These are phyloP conservation scores for Madurella fahalii DNA, from an alignment of 2,329 filamentous ascomycete genomes.

Conservation along the genomic window DNA sequence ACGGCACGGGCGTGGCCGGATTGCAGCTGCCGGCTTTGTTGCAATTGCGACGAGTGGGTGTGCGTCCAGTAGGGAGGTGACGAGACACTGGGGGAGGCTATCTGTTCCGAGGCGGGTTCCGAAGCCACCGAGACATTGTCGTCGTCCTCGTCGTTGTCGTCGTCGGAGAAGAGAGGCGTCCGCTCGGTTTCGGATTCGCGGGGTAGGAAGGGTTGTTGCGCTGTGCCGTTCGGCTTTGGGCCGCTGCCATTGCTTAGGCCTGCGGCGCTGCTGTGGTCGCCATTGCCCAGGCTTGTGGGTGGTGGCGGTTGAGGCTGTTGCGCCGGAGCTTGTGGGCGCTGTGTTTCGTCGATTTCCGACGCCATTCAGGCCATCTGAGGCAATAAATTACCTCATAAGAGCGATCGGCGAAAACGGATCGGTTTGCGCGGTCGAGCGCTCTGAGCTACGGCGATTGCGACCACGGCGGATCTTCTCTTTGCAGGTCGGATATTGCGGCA, in stretches of 20 bases:
- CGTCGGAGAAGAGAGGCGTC: slow-evolving; percentile 7
- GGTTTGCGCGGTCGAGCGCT: background rate
- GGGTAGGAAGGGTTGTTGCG: background rate
- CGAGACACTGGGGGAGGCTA: slow-evolving; percentile 22
- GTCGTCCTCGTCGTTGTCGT: slow-evolving; percentile 9
- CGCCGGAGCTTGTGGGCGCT: slow-evolving; percentile 7
- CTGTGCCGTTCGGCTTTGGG: background rate
- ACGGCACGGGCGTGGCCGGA: slow-evolving; percentile 34
- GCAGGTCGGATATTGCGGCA: background rate
- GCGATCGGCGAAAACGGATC: background rate
- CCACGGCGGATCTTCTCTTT: background rate
- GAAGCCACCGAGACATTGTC: slow-evolving; percentile 9
- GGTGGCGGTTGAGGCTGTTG: slow-evolving; percentile 4
- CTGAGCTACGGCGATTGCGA: background rate
- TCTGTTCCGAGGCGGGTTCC: slow-evolving; percentile 7
- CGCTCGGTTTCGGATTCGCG: background rate
- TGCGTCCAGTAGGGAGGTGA: slow-evolving; percentile 45
- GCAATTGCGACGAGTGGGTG: slow-evolving; percentile 5
- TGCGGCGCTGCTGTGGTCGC: background rate
- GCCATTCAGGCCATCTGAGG: slow-evolving; percentile 19
- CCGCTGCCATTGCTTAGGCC: background rate
- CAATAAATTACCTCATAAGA: slow-evolving; percentile 3
- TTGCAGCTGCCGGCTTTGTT: background rate
- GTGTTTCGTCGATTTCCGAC: slow-evolving; percentile 14
- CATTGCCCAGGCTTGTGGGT: background rate